These are phyloP conservation scores for Fragilaria crotonensis DNA, from an alignment of 108 stramenopile genomes.

Conservation along the genomic window DNA sequence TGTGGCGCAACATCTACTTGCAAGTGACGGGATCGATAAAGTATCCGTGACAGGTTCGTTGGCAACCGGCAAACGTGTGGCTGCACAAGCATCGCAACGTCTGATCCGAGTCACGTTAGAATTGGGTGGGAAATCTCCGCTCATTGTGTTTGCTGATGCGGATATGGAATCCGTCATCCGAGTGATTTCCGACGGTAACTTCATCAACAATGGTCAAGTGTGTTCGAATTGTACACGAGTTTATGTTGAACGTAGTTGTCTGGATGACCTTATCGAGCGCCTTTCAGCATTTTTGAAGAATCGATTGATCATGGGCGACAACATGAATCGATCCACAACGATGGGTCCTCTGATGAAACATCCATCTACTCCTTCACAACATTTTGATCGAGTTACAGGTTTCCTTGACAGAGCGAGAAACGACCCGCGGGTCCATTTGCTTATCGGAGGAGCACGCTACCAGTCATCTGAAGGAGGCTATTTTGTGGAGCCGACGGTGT, in stretches of 20 bases:
- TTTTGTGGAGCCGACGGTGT: conserved; percentile 48
- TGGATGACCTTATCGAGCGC: conserved; percentile 29
- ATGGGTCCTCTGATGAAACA: conserved; percentile 48
- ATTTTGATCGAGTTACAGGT: conserved; percentile 32
- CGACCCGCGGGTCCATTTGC: conserved; percentile 22
- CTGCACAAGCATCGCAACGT: conserved; percentile 19
- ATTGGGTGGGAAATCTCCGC: conserved; percentile 80
- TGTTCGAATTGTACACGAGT: conserved; percentile 78
- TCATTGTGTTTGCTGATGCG: conserved; percentile 72
- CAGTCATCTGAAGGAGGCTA: conserved; percentile 23
- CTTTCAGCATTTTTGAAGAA: conserved; percentile 23
- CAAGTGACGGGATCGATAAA: conserved; percentile 50
- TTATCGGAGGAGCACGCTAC: conserved; percentile 38
- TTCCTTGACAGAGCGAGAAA: conserved; percentile 31
- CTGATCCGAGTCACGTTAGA: conserved; percentile 67
- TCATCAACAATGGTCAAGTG: conserved; percentile 71
- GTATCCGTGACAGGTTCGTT: conserved; percentile 67
- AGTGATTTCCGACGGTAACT: conserved; percentile 58
- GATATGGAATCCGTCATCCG: conserved; percentile 58
- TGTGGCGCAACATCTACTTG: conserved; percentile 40
- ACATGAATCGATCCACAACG: conserved; percentile 35
- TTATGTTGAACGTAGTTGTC: conserved; percentile 44
- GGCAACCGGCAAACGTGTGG: conserved; percentile 38
- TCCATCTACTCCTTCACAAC: conserved; percentile 5
- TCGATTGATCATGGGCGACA: conserved; percentile 31